Base-by-base conservation (phyloP, 208 protist species). In the Leishmania arabica region DNA sequence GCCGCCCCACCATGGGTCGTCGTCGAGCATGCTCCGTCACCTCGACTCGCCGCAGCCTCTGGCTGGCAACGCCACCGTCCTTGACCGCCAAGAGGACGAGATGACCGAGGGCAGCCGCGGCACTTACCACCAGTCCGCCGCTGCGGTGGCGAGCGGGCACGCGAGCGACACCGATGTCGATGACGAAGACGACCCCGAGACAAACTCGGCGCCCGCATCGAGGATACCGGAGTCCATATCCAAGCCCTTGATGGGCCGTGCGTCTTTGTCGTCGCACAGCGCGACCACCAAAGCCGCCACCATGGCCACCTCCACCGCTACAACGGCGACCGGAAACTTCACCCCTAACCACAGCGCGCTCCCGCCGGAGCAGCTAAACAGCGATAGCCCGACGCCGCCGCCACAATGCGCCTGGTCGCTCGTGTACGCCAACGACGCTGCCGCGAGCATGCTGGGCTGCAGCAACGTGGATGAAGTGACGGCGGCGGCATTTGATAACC, bases 341-440 rank as follows among this genome's bases (percentile, higher is more conserved):
- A 37, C 42, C 9, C 27, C 45, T 34, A 21, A 24, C 4, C 24
- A n/a, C 62, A 42, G 9, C 60, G 51, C 45, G 51, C 11, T 53
- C 6, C 58, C 8, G 24, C 21, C 8, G 15, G n/a, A 47, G 19
- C 8, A 45, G 58, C 4, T 1, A 17, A 7, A 53, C 53, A 73
- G 47, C 42, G 42, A 53, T 37, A 51, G 47, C 9, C 9, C 15
- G 69, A 54, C 4, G 27, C 21, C 27, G 37, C 40, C 69, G 15
- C 53, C 53, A 45, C 37, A 58, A 53, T 34, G 69, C 3, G 60
- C 77, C 2, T 85, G 82, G 82, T 71, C 82, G 70, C 53, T 88
- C 13, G 24, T 85, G 13, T 79, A 73, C 73, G 85, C 81, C 17
- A 88, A 88, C 70, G 74, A 81, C 60, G 72, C 77, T 37, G 85